Evolutionary conservation across 257 asterid species (phyloP).

Genomic region (Plantago elongata): DNA sequence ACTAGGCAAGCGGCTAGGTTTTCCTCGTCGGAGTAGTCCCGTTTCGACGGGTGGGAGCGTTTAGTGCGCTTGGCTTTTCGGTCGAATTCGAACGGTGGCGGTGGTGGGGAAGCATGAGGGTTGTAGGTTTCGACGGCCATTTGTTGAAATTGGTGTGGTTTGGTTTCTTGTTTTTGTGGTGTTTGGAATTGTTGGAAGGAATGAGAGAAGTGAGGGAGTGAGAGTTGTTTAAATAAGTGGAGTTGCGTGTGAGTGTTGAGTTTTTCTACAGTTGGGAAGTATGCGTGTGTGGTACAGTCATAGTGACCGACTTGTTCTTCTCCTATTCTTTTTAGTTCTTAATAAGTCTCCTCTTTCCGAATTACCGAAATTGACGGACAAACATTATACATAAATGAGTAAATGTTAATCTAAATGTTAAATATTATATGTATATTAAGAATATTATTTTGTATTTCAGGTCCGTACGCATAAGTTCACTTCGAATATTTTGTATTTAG

Average conservation of each 20-base stretch:
- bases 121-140: slow-evolving; percentile 69
- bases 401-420: too few species aligned
- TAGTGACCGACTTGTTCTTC: slow-evolving; percentile 12
- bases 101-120: slow-evolving; percentile 24
- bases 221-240: not conserved
- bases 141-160: not conserved
- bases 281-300: slow-evolving; percentile 9
- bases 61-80: slow-evolving; percentile 46
- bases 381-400: too few species aligned
- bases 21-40: slow-evolving; percentile 39
- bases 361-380: too few species aligned
- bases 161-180: not conserved
- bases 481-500: too few species aligned
- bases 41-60: slow-evolving; percentile 24
- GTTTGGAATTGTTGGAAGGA: not conserved
- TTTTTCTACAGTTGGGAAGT: not conserved
- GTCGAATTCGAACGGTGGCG: slow-evolving; percentile 16
- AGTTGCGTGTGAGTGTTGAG: not conserved
- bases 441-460: too few species aligned
- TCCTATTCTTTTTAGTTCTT: not conserved
- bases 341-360: too few species aligned
- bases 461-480: too few species aligned
- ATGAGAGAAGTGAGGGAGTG: not conserved
- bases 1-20: slow-evolving; percentile 64
- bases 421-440: too few species aligned